Evolutionary conservation across 306 rosid species (phyloP).

Genomic region (Phaseolus lunatus): DNA sequence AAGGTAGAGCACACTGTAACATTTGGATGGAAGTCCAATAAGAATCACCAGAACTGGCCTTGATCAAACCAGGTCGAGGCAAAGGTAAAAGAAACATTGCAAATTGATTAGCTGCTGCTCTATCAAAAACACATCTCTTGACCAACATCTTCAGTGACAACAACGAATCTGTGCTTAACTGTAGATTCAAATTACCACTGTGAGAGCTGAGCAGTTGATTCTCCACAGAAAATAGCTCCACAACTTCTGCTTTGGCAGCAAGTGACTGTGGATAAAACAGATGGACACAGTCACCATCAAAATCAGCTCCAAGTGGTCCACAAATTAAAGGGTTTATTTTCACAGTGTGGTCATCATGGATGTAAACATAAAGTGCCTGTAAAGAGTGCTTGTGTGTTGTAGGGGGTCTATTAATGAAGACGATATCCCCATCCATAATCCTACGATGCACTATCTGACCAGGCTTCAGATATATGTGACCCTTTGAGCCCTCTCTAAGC

Average conservation of each 20-base stretch:
- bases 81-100: constrained; percentile 78
- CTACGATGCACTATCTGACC: constrained; percentile 91
- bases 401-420: constrained; percentile 91
- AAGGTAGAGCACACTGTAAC: constrained; percentile 77
- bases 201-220: constrained; percentile 95
- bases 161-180: constrained; percentile 70
- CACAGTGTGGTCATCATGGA: constrained; percentile 87
- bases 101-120: constrained; percentile 69
- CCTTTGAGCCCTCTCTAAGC: constrained; percentile 90
- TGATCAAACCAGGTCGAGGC: constrained; percentile 71
- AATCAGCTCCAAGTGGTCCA: constrained; percentile 94
- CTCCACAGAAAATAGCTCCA: constrained; percentile 88
- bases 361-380: constrained; percentile 86
- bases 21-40: constrained; percentile 88
- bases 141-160: constrained; percentile 75
- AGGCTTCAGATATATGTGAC: constrained; percentile 70
- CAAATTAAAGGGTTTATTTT: constrained; percentile 95
- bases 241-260: constrained; percentile 91
- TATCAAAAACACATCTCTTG: constrained; percentile 56
- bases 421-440: constrained; percentile 96
- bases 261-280: constrained; percentile 92
- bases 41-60: constrained; percentile 54
- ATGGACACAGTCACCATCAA: constrained; percentile 95
- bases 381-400: constrained; percentile 94
- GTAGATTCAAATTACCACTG: constrained; percentile 84